These are phyloP conservation scores for Neurospora sp. DNA, from an alignment of 495 filamentous ascomycete species.

Conservation along the genomic window DNA sequence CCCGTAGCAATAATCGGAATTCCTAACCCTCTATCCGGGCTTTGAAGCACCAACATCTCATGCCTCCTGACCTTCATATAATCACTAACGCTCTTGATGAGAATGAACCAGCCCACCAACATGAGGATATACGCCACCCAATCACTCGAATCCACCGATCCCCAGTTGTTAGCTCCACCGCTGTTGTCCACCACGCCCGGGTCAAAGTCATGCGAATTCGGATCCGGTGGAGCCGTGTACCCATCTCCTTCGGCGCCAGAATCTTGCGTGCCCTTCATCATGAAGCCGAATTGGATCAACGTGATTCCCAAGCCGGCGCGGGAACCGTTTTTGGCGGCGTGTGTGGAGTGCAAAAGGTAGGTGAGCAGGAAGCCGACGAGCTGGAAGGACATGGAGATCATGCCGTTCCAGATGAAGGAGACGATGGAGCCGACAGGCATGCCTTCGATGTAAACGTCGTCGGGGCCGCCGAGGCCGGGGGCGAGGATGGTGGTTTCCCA, in stretches of 20 bases:
- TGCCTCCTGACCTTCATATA: slow-evolving; percentile 80
- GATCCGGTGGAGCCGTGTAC: slow-evolving; percentile 63
- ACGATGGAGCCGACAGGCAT: slow-evolving; percentile 93
- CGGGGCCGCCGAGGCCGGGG: slow-evolving; percentile 66
- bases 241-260: slow-evolving; percentile 32
- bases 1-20: slow-evolving; percentile 84
- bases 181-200: slow-evolving; percentile 48
- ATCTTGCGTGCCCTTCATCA: slow-evolving; percentile 53
- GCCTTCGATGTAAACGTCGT: slow-evolving; percentile 95
- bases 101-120: slow-evolving; percentile 96
- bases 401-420: slow-evolving; percentile 94
- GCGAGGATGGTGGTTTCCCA: slow-evolving; percentile 98
- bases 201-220: slow-evolving; percentile 84
- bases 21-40: slow-evolving; percentile 79
- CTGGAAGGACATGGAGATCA: slow-evolving; percentile 98
- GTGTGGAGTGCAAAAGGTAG: slow-evolving; percentile 93
- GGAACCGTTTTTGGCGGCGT: slow-evolving; percentile 95
- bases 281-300: slow-evolving; percentile 93
- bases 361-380: slow-evolving; percentile 95
- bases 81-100: slow-evolving; percentile 83
- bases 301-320: slow-evolving; percentile 90
- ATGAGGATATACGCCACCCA: slow-evolving; percentile 91
- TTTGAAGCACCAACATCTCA: slow-evolving; percentile 87
- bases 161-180: slow-evolving; percentile 27
- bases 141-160: slow-evolving; percentile 58